Conservation (phyloP, 1,284 basidiomycete genomes). For the Fomitopsis palustris region DNA sequence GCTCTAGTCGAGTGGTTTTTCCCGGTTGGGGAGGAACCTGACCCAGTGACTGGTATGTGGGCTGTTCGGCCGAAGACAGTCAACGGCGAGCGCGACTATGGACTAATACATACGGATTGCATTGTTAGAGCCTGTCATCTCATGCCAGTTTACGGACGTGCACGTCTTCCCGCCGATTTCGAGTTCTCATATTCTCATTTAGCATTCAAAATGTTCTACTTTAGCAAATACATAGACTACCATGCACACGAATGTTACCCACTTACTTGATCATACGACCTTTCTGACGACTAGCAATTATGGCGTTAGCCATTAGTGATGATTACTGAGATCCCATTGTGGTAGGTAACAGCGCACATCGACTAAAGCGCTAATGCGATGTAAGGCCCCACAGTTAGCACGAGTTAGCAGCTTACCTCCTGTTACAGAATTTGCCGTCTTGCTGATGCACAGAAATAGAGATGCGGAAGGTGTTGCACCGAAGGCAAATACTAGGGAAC, state of each 20-base stretch:
- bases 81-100: not conserved
- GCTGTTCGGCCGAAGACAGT: conserved; percentile 12
- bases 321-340: too few species aligned
- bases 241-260: conserved; percentile 17
- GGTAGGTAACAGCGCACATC: too few species aligned
- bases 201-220: conserved; percentile 25
- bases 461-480: too few species aligned
- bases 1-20: conserved; percentile 18
- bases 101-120: conserved; percentile 8
- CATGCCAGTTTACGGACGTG: conserved; percentile 5
- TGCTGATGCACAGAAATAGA: too few species aligned
- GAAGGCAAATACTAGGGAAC: too few species aligned
- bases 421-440: too few species aligned
- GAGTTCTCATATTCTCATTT: conserved; percentile 20
- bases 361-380: too few species aligned
- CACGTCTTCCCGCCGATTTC: conserved; percentile 22
- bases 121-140: conserved; percentile 16
- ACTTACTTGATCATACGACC: too few species aligned
- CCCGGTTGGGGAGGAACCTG: conserved; percentile 7
- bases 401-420: too few species aligned
- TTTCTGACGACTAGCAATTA: too few species aligned
- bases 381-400: too few species aligned
- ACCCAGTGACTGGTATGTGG: conserved; percentile 20
- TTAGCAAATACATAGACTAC: conserved; percentile 31
- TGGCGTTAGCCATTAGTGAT: too few species aligned